phyloP scores from a whole-genome alignment of 352 stramenopile species.

The Phytopythium chamaehyphon region DNA sequence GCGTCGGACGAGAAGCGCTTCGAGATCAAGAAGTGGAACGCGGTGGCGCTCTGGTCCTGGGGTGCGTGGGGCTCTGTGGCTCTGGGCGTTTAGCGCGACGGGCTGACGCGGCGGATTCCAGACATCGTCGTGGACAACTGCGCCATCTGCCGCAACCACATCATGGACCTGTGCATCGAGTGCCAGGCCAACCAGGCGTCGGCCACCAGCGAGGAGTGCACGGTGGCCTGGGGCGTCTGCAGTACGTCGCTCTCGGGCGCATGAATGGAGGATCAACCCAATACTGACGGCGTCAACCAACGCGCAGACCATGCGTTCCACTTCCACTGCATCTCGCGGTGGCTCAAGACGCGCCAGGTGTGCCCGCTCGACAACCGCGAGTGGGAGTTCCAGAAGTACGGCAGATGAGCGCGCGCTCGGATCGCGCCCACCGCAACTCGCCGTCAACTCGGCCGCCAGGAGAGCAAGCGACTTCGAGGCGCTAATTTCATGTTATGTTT shows the following conservation, averaged over 20 bases:
- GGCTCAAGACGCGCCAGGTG: conserved; percentile 98
- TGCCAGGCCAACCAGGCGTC: conserved; percentile 95
- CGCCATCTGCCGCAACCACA: conserved; percentile 99
- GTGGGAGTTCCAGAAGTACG: conserved; percentile 99
- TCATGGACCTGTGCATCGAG: conserved; percentile 99
- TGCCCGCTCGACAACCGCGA: conserved; percentile 99
- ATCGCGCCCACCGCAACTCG: too few relatives aligned
- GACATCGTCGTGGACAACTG: conserved; percentile 89
- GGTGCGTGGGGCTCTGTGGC: conserved; percentile 40
- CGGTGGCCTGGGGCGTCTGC: conserved; percentile 83
- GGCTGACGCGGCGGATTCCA: conserved; percentile 19
- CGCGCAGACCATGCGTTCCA: conserved; percentile 97
- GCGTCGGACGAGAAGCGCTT: conserved; percentile 88
- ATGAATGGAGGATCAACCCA: neutral
- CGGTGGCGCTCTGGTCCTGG: conserved; percentile 99
- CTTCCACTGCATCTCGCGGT: conserved; percentile 99
- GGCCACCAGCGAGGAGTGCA: conserved; percentile 85
- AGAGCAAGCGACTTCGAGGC: too few relatives aligned
- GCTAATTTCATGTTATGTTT: too few relatives aligned
- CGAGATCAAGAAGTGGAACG: conserved; percentile 99
- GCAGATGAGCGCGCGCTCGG: conserved; percentile 49
- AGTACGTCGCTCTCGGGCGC: conserved; percentile 38
- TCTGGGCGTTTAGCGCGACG: neutral
- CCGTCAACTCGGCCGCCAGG: too few relatives aligned
- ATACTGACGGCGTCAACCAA: neutral